phyloP scores from a whole-genome alignment of 768 basidiomycete genomes.

The Boletellus ananiceps region DNA sequence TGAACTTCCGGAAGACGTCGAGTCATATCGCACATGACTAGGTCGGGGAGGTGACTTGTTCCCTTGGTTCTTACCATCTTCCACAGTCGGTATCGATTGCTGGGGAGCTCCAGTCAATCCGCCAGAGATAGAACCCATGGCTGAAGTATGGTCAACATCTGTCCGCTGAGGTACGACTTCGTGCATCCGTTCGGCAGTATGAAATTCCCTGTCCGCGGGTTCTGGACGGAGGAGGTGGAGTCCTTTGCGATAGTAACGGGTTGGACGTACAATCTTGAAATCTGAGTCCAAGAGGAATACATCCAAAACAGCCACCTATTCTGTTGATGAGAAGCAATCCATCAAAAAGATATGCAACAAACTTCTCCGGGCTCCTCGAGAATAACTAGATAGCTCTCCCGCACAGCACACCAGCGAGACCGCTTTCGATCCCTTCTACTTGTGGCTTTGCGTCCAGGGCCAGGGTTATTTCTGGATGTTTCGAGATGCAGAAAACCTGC shows the following conservation, averaged over 20 bases:
- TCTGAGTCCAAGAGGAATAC: slow-evolving; percentile 89
- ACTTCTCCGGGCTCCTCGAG: slow-evolving; percentile 86
- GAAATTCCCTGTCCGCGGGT: slow-evolving; percentile 25
- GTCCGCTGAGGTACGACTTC: slow-evolving; percentile 20
- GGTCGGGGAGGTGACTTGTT: not conserved
- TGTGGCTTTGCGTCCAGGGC: slow-evolving; percentile 63
- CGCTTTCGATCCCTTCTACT: slow-evolving; percentile 57
- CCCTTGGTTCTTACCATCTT: slow-evolving; percentile 5
- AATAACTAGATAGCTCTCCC: slow-evolving; percentile 88
- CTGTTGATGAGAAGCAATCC: not conserved
- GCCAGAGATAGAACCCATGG: slow-evolving; percentile 47
- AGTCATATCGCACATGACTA: slow-evolving; percentile 9
- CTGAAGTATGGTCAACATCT: slow-evolving; percentile 35
- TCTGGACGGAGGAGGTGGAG: slow-evolving; percentile 57
- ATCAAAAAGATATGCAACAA: slow-evolving; percentile 16
- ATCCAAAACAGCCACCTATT: slow-evolving; percentile 80
- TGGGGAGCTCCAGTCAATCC: slow-evolving; percentile 44
- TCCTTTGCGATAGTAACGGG: slow-evolving; percentile 82
- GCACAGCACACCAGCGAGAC: slow-evolving; percentile 84
- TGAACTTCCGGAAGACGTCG: slow-evolving; percentile 33
- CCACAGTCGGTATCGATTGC: slow-evolving; percentile 11
- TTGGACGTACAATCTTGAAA: slow-evolving; percentile 88
- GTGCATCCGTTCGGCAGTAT: slow-evolving; percentile 14
- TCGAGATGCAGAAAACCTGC: slow-evolving; percentile 76
- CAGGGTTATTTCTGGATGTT: slow-evolving; percentile 44